phyloP scores from a whole-genome alignment of 2,329 filamentous ascomycete species.

The Trichoderma gracile region DNA sequence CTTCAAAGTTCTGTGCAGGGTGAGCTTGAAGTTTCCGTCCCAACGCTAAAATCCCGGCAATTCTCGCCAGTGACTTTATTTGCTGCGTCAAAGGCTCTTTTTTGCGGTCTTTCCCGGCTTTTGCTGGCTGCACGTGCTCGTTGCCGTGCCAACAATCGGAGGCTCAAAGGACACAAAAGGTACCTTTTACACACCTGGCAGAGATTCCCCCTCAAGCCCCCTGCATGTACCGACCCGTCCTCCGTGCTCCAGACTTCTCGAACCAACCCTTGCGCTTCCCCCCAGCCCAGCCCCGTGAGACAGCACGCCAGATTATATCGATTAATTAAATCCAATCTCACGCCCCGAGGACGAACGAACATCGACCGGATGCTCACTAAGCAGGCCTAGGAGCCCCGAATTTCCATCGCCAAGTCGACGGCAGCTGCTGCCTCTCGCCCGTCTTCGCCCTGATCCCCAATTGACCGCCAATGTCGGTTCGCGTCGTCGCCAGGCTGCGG shows the following conservation, averaged over 20 bases:
- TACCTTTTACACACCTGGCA: neutral
- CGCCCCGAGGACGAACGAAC: neutral
- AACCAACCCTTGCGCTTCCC: constrained; percentile 22
- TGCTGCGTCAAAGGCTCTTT: too few species aligned
- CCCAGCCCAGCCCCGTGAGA: neutral
- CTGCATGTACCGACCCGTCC: neutral
- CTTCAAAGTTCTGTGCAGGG: neutral
- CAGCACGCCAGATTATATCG: constrained; percentile 19
- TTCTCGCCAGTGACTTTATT: neutral
- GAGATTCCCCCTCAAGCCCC: neutral
- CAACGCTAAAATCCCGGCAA: constrained; percentile 24
- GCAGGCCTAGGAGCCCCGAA: constrained; percentile 16
- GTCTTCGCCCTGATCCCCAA: constrained; percentile 26
- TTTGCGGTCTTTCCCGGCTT: constrained; percentile 39
- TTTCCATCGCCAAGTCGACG: constrained; percentile 13
- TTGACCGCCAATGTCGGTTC: constrained; percentile 59
- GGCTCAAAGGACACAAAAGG: neutral
- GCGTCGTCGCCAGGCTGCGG: constrained; percentile 87
- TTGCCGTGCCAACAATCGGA: constrained; percentile 33
- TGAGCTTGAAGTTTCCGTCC: constrained; percentile 1
- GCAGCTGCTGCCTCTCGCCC: constrained; percentile 26
- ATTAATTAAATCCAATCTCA: constrained; percentile 17
- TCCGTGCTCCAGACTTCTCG: constrained; percentile 15
- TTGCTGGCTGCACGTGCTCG: constrained; percentile 33
- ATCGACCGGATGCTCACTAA: constrained; percentile 21